Base-by-base conservation (phyloP, 2,329 filamentous ascomycete species). In the Calonectria henricotiae region DNA sequence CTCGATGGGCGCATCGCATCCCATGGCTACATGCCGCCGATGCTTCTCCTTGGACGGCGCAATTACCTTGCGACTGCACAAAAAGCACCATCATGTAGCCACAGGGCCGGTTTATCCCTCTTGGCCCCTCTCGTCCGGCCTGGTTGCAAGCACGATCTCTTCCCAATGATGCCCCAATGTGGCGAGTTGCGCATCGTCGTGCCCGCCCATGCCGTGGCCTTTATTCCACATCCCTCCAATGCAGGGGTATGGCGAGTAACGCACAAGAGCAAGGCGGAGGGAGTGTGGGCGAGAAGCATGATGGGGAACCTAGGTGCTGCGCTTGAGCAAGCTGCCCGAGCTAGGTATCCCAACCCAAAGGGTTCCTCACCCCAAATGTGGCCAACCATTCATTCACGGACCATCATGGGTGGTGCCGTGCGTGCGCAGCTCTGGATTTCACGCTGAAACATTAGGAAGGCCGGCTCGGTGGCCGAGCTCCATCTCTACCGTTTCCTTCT, bases 401-500 rank as follows among this genome's bases (percentile, higher is more conserved):
- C 44, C 55, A 69, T 66, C 55, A 39, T 51, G 67, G 54, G 47
- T 62, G 37, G 51, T 62, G 68, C 73, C 65, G 73, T 73, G 73
- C 51, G 64, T 71, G 74, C 69, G 69, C 47, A 67, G 67, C 71
- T 71, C 62, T 71, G 65, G 64, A 68, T 23, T 74, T 74, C 71
- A 72, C 73, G 63, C 75, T 78, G 76, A 78, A 78, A 78, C 76
- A 78, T 73, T 74, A 76, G 69, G 58, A 78, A 70, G 73, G 64
- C 71, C 62, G 49, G 68, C 68, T 67, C 68, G 73, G 74, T 75
- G 74, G 71, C 74, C 74, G 73, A 74, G 70, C 69, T 73, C 75
- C 73, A 76, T 73, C 27, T 74, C 63, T 66, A 49, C 72, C 27
- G 68, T 76, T 65, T 71, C 39, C 37, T 55, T 66, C 55, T 67